Conservation (phyloP, 108 stramenopile genomes). For the Conticribra weissflogii region DNA sequence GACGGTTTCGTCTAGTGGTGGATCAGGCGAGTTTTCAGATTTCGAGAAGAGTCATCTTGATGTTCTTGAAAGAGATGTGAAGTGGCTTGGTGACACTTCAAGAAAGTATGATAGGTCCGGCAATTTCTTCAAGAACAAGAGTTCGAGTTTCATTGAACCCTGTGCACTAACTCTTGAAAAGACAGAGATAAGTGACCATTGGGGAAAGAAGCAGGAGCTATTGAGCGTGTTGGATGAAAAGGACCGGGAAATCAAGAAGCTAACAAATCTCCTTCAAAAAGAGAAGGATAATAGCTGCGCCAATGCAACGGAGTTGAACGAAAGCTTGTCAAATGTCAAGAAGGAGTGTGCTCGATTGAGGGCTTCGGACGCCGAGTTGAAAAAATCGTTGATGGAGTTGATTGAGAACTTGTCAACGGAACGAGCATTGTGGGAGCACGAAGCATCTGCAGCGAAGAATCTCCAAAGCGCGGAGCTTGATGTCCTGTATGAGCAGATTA, state of each 20-base stretch:
- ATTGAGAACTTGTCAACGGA: conserved; percentile 18
- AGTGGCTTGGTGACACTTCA: not conserved
- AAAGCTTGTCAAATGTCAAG: not conserved
- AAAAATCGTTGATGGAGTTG: conserved; percentile 7
- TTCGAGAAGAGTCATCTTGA: too few species aligned
- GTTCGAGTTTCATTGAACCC: not conserved
- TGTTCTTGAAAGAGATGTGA: too few species aligned
- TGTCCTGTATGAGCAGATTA: conserved; percentile 9
- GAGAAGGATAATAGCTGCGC: conserved; percentile 1
- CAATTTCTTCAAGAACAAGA: not conserved
- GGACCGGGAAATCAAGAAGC: not conserved
- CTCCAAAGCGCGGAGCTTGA: not conserved
- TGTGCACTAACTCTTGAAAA: not conserved
- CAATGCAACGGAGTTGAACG: not conserved
- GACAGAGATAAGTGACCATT: not conserved
- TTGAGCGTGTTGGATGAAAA: not conserved
- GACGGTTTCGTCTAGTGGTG: too few species aligned
- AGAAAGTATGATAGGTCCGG: too few species aligned
- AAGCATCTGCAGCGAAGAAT: not conserved
- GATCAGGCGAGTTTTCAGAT: too few species aligned
- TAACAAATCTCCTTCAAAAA: not conserved
- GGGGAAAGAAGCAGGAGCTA: not conserved
- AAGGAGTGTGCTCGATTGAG: not conserved
- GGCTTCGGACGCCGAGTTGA: conserved; percentile 3
- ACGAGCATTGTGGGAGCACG: conserved; percentile 6